phyloP scores from a whole-genome alignment of 495 filamentous ascomycete species.

The Rhypophila decipiens region DNA sequence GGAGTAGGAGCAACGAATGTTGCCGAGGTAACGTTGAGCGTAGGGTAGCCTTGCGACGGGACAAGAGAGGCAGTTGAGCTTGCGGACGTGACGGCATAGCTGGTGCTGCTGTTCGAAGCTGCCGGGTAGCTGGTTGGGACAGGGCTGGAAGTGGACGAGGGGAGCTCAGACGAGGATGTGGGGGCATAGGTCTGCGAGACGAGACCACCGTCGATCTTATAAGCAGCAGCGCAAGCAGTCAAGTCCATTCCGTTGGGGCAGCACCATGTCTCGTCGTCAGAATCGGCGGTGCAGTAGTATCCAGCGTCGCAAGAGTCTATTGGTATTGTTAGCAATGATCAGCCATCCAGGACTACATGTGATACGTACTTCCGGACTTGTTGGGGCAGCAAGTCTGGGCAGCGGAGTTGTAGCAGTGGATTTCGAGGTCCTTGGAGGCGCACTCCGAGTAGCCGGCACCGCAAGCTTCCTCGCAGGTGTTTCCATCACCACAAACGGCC shows the following conservation, averaged over 20 bases:
- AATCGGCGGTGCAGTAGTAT: slow-evolving; percentile 41
- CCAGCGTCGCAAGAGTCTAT: slow-evolving; percentile 42
- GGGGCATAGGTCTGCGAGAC: slow-evolving; percentile 26
- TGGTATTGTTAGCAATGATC: slow-evolving; percentile 4
- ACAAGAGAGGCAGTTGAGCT: slow-evolving; percentile 1
- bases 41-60: slow-evolving; percentile 4
- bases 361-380: slow-evolving; percentile 34
- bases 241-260: slow-evolving; percentile 39
- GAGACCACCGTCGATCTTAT: slow-evolving; percentile 31
- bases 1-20: slow-evolving; percentile 1
- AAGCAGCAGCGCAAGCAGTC: slow-evolving; percentile 35
- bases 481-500: slow-evolving; percentile 31
- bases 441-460: slow-evolving; percentile 37
- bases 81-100: not conserved
- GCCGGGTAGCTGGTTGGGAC: slow-evolving; percentile 5
- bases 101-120: slow-evolving; percentile 3
- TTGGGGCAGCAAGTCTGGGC: slow-evolving; percentile 41
- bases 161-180: slow-evolving; percentile 12
- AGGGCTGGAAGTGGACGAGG: slow-evolving; percentile 12
- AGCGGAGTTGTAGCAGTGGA: slow-evolving; percentile 40
- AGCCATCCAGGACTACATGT: not conserved
- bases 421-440: slow-evolving; percentile 27
- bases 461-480: slow-evolving; percentile 43
- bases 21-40: slow-evolving; percentile 15
- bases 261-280: slow-evolving; percentile 35